Conservation (phyloP, 169 alveolate species). For the Plasmodium inui region DNA sequence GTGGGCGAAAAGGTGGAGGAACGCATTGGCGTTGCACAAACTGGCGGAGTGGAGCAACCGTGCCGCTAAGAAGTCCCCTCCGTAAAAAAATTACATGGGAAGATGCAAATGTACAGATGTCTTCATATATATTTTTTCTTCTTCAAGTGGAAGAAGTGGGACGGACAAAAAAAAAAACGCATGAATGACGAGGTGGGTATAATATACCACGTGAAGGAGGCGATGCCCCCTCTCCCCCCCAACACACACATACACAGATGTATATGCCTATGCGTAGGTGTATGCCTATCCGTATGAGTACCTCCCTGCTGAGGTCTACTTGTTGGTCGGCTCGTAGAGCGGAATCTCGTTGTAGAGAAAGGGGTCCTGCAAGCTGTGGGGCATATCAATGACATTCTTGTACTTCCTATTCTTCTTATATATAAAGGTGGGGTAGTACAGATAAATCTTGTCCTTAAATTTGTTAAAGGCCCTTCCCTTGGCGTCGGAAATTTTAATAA, state of each 20-base stretch:
- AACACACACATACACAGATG: background rate
- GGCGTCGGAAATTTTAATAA: constrained; percentile 89
- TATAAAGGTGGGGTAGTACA: constrained; percentile 89
- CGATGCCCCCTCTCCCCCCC: background rate
- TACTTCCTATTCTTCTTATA: constrained; percentile 75
- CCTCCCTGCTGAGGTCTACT: background rate
- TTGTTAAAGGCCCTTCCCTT: constrained; percentile 86
- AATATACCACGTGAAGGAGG: background rate
- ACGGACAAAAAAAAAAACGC: background rate
- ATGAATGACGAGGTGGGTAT: background rate
- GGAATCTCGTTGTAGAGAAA: constrained; percentile 83
- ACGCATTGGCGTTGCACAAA: background rate
- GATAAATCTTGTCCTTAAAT: constrained; percentile 80
- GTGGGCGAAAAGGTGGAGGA: background rate
- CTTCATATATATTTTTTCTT: background rate
- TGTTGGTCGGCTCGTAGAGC: constrained; percentile 76
- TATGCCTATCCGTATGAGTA: background rate
- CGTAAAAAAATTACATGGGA: background rate
- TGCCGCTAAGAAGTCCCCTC: background rate
- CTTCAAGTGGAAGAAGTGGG: background rate
- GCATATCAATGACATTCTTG: constrained; percentile 78
- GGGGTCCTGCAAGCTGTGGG: constrained; percentile 78
- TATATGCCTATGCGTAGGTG: background rate
- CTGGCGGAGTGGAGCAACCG: background rate
- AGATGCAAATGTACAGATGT: background rate